A percentile compares a stretch with the other conserved stretches of the same genome.
Evolutionary conservation across 2,329 filamentous ascomycete genomes (phyloP).

Genomic region (Stachybotrys chlorohalonatus): DNA sequence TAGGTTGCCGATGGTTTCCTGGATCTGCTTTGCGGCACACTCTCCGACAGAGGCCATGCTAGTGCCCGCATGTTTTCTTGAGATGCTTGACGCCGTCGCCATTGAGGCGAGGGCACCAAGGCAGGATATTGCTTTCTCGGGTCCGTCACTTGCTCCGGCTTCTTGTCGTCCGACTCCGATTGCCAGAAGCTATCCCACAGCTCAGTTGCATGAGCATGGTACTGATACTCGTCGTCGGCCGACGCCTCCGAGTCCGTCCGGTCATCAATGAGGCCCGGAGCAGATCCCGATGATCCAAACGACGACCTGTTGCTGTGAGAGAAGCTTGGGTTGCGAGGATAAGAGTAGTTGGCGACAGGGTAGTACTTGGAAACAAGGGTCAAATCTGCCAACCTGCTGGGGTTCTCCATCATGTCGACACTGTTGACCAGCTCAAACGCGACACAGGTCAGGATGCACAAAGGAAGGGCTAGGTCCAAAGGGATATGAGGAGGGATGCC

Average conservation of each 20-base stretch:
- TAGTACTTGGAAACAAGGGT: conserved; percentile 30
- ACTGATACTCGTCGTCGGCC: conserved; percentile 40
- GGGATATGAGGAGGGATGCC: conserved; percentile 1
- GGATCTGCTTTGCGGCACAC: conserved; percentile 6
- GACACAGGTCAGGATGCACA: not conserved
- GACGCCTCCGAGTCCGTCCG: conserved; percentile 41
- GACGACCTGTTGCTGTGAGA: conserved; percentile 28
- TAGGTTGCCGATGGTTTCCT: conserved; percentile 22
- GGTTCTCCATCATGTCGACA: conserved; percentile 22
- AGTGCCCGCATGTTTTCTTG: conserved; percentile 15
- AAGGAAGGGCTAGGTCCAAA: not conserved
- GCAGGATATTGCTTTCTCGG: conserved; percentile 21
- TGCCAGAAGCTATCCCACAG: conserved; percentile 45
- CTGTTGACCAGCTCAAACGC: not conserved
- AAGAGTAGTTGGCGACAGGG: conserved; percentile 31
- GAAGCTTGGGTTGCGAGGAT: conserved; percentile 20
- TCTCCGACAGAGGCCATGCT: conserved; percentile 17
- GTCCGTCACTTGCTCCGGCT: conserved; percentile 6
- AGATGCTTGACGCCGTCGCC: conserved; percentile 6
- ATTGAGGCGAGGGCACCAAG: conserved; percentile 19
- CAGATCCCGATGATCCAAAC: conserved; percentile 33
- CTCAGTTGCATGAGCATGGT: conserved; percentile 33
- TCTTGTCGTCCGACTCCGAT: conserved; percentile 5
- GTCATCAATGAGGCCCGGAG: conserved; percentile 42
- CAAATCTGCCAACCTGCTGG: conserved; percentile 25